Evolutionary conservation across 2,329 filamentous ascomycete species (phyloP), one percentile per base, ranked within the genome.

Genomic region (Tolypocladium tundrense): DNA sequence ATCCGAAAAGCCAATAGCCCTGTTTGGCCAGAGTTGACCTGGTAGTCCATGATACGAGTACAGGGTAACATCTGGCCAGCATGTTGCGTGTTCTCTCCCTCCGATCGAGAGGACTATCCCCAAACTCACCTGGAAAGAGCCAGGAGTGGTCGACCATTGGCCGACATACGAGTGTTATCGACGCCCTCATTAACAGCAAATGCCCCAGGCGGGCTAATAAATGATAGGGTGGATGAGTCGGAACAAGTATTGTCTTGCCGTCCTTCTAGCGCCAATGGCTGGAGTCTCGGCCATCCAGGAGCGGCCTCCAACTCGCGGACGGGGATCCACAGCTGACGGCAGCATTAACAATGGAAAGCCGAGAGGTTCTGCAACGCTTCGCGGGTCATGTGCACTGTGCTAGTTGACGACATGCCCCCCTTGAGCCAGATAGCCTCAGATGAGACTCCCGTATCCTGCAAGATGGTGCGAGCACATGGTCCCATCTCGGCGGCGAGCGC

Each of bases 311-410:
- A 21, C 48, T 53, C 39, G 50, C 50, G 56, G 54, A 54, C 51
- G 50, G 54, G 50, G 54, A 24, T 14, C 48, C 54, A 55, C 51
- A 21, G 58, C 33, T 43, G 27, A 51, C 51, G 53, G 55, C 53
- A 53, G 35, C 42, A 10, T 35, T 35, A 55, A 59, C 37, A 59
- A 62, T 63, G 66, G 62, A 59, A 58, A 60, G 31, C 31, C 48
- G 31, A 35, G 48, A 51, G 45, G 19, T 31, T 33, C 48, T 51
- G 31, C 48, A 51, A 16, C 31, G 31, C 31, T 33, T 19, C 9
- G 45, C 14, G 53, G 41, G 59, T 58, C 27, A 19, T 11, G 14
- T 40, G 48, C 55, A 57, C 48, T 57, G 55, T 57, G 55, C 39
- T 33, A 24, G 41, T 51, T n/a, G 39, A 13, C 19, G n/a, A 52